Percentiles rank a stretch among this genome's conserved stretches.
Conservation (phyloP, 768 basidiomycete genomes). For the Boletus sensibilis region DNA sequence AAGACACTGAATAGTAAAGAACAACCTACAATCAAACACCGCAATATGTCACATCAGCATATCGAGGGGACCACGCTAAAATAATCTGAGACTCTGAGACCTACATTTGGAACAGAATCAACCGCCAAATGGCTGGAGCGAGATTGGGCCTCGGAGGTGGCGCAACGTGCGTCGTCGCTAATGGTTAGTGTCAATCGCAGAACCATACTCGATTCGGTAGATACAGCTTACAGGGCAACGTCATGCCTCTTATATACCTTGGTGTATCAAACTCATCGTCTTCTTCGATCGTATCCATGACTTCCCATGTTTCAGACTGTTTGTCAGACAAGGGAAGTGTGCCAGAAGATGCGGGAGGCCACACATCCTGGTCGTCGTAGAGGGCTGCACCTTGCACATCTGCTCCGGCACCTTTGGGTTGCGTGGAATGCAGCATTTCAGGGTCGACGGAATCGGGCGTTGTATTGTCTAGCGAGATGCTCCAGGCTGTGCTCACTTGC, state of each 20-base stretch:
- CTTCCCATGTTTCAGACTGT: slow-evolving; percentile 6
- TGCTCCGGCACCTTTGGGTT: neutral
- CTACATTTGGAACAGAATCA: slow-evolving; percentile 58
- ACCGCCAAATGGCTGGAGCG: slow-evolving; percentile 46
- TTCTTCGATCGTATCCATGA: neutral
- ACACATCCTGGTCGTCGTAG: neutral
- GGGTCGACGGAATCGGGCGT: slow-evolving; percentile 11
- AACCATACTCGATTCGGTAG: neutral
- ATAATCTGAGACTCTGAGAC: neutral
- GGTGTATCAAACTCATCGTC: neutral
- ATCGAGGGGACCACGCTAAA: neutral
- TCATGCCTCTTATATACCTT: neutral
- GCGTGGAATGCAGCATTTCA: neutral
- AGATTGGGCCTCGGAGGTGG: slow-evolving; percentile 25
- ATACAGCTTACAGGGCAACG: slow-evolving; percentile 11
- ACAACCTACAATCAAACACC: slow-evolving; percentile 31
- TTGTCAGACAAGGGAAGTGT: neutral
- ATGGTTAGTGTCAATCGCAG: neutral
- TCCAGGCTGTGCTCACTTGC: slow-evolving; percentile 17
- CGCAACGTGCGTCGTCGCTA: slow-evolving; percentile 1
- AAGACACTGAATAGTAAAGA: slow-evolving; percentile 47
- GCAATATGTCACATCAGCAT: slow-evolving; percentile 1
- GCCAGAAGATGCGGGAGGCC: neutral
- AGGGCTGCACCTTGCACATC: neutral
- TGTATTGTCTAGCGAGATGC: slow-evolving; percentile 22